Evolutionary conservation across 257 asterid species (phyloP).

Genomic region (Datura wrightii): DNA sequence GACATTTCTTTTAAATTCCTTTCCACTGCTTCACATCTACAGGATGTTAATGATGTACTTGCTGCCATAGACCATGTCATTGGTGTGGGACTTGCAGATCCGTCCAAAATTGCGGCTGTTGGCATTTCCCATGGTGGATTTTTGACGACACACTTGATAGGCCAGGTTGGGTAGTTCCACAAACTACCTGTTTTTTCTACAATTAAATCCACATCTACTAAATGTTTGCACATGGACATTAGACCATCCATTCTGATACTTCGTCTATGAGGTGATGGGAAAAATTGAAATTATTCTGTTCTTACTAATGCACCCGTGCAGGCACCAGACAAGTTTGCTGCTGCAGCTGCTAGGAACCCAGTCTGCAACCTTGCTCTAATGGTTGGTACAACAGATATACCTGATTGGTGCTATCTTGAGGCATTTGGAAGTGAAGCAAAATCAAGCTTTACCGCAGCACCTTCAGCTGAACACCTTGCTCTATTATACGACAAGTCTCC

Average conservation of each 20-base stretch:
- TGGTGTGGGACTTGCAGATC: slow-evolving; percentile 73
- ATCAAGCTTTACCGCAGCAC: slow-evolving; percentile 65
- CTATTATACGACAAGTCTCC: slow-evolving; percentile 77
- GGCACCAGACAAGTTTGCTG: slow-evolving; percentile 89
- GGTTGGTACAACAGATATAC: slow-evolving; percentile 92
- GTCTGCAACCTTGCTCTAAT: slow-evolving; percentile 87
- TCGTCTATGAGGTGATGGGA: neutral
- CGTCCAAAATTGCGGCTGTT: slow-evolving; percentile 74
- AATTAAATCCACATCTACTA: neutral
- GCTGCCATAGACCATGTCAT: slow-evolving; percentile 71
- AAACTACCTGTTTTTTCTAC: neutral
- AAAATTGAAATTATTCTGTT: neutral
- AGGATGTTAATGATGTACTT: slow-evolving; percentile 91
- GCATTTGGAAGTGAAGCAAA: slow-evolving; percentile 72
- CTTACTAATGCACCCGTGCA: slow-evolving; percentile 32
- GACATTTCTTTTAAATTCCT: neutral
- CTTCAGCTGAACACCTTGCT: slow-evolving; percentile 78
- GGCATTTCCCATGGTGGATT: slow-evolving; percentile 99
- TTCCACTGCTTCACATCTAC: slow-evolving; percentile 18
- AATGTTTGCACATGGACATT: neutral
- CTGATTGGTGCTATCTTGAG: slow-evolving; percentile 89
- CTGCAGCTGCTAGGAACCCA: slow-evolving; percentile 92
- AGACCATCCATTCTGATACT: neutral
- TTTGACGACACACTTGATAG: slow-evolving; percentile 90
- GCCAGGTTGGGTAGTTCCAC: slow-evolving; percentile 62